A percentile compares a stretch with the other conserved stretches of the same genome.
Evolutionary conservation across 176 grass and related monocot species (phyloP).

Genomic region (Aegilops umbellulata): DNA sequence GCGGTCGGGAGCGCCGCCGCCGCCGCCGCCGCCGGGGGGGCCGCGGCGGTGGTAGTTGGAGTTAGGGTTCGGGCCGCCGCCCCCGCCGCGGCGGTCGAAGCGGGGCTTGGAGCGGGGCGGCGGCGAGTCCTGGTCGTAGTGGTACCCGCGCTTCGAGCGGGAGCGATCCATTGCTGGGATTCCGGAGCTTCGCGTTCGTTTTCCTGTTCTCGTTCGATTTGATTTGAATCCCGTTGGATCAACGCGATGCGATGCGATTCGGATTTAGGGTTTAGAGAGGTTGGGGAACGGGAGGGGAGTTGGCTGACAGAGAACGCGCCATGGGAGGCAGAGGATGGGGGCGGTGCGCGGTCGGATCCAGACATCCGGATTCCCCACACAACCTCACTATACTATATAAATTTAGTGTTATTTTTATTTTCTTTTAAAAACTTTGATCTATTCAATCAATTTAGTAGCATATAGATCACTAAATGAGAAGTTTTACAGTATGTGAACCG

Average conservation of each 20-base stretch:
- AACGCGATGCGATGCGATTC: neutral
- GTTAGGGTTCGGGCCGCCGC: constrained; percentile 43
- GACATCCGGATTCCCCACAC: neutral
- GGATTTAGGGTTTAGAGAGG: constrained; percentile 42
- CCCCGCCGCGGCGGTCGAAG: constrained; percentile 58
- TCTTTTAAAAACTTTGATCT: too few species aligned
- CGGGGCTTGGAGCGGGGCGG: constrained; percentile 75
- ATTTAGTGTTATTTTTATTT: too few species aligned
- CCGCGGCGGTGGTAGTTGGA: constrained; percentile 47
- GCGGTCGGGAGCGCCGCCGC: constrained; percentile 43
- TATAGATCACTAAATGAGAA: too few species aligned
- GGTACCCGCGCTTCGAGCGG: constrained; percentile 75
- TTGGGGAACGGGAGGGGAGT: neutral
- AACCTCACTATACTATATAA: too few species aligned
- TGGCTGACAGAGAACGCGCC: neutral
- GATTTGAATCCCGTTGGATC: neutral
- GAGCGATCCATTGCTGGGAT: constrained; percentile 67
- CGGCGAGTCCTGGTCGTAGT: constrained; percentile 74
- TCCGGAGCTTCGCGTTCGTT: neutral
- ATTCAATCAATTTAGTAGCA: too few species aligned
- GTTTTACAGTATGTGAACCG: too few species aligned
- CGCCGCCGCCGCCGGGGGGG: neutral
- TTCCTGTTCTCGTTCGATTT: constrained; percentile 21
- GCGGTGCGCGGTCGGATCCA: neutral
- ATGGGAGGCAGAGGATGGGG: neutral